Evolutionary conservation across 352 stramenopile species (phyloP), one percentile per base, ranked within the genome.

Genomic region (Chrysophaeum taylorii): DNA sequence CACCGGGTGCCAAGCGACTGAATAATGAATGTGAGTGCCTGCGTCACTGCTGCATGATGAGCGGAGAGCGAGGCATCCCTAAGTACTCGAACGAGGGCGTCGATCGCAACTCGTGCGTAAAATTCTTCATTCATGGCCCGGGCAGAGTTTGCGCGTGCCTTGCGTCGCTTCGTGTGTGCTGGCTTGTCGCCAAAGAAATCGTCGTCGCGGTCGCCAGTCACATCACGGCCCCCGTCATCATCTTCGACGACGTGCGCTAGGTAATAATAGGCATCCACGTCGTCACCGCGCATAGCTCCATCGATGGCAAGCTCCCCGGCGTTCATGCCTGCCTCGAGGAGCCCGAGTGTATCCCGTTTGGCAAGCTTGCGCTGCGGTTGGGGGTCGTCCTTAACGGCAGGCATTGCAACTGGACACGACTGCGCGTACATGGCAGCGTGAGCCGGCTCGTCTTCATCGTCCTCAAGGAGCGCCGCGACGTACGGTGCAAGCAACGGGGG

Each of bases 21-120:
- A 84, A 99, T 98, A 69, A 99, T 98, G 67, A 97, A 97, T 85
- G 97, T 98, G 35, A 98, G 91, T 25, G 94, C 92, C 70, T 98
- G 94, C 69, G 98, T 97, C 27, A 97, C 93, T 69, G 94, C 94
- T 31, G 93, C 86, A 75, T 99, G 95, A 70, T 99, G 92, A 33
- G 90, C 89, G 64, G 89, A 90, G 14, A 99, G 81, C 14, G 90
- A 96, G 16, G 89, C 84, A 73, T 99, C 93, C 38, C 93, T 90
- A 39, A 99, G 86, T 69, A 98, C 97, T 21, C 88, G 83, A 68
- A 98, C 89, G 36, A 99, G 75, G 18, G 94, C 91, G 70, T 97
- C 87, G 67, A 99, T 95, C 9, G 93, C 92, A 27, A 98, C 92
- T 0, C 93, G 98, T 18, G 94, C 93, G 81, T 97, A 99, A 74